Evolutionary conservation across 2,329 filamentous ascomycete genomes (phyloP).

Genomic region (Ceratocystis cacaofunesta): DNA sequence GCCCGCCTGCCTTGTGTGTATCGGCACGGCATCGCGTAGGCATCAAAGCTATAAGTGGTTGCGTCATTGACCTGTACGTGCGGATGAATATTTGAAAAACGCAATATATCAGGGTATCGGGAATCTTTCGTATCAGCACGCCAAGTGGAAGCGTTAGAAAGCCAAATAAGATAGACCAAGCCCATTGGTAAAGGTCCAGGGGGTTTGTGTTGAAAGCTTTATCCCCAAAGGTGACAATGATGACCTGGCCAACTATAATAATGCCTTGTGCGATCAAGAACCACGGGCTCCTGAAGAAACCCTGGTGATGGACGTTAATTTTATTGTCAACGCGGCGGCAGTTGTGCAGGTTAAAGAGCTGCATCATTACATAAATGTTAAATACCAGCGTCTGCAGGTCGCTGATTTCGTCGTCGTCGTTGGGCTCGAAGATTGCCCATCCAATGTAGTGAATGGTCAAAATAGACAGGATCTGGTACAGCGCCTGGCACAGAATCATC

Average conservation of each 20-base stretch:
- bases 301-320: slow-evolving; percentile 65
- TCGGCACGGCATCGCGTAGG: slow-evolving; percentile 16
- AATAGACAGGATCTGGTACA: slow-evolving; percentile 43
- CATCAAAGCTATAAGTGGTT: slow-evolving; percentile 16
- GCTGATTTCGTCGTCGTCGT: slow-evolving; percentile 26
- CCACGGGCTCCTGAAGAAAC: slow-evolving; percentile 58
- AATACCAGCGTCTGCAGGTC: slow-evolving; percentile 47
- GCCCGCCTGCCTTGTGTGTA: slow-evolving; percentile 14
- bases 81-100: slow-evolving; percentile 22
- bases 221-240: slow-evolving; percentile 58
- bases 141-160: slow-evolving; percentile 50
- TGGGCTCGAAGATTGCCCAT: slow-evolving; percentile 32
- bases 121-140: slow-evolving; percentile 29
- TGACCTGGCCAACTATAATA: slow-evolving; percentile 54
- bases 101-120: slow-evolving; percentile 24
- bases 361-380: slow-evolving; percentile 59
- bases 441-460: slow-evolving; percentile 49
- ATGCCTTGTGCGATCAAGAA: slow-evolving; percentile 54
- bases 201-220: slow-evolving; percentile 47
- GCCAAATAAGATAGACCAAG: slow-evolving; percentile 53
- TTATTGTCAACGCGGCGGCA: slow-evolving; percentile 50
- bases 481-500: slow-evolving; percentile 47
- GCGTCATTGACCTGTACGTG: slow-evolving; percentile 17
- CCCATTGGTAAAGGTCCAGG: slow-evolving; percentile 53
- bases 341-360: slow-evolving; percentile 57